Evolutionary conservation across 345 rosid species (phyloP).

Genomic region (Dimocarpus longan): DNA sequence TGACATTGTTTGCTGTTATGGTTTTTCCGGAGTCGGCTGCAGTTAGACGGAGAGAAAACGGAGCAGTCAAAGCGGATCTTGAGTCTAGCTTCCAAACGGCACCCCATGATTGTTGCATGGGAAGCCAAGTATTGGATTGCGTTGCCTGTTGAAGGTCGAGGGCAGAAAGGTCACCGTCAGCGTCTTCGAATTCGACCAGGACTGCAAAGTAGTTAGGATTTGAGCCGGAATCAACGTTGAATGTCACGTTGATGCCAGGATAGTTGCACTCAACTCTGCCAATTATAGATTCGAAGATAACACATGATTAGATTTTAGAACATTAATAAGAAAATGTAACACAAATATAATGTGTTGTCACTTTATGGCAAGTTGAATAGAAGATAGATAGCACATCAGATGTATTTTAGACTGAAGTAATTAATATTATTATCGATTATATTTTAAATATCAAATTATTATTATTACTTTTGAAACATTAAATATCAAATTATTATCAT

Average conservation of each 20-base stretch:
- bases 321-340: too few species aligned
- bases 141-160: slow-evolving; percentile 52
- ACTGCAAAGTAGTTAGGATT: slow-evolving; percentile 56
- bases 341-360: too few species aligned
- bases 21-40: slow-evolving; percentile 35
- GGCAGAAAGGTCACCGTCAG: slow-evolving; percentile 51
- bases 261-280: slow-evolving; percentile 61
- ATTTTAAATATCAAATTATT: too few species aligned
- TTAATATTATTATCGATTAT: too few species aligned
- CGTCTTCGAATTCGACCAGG: slow-evolving; percentile 46
- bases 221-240: slow-evolving; percentile 58
- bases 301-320: too few species aligned
- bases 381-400: too few species aligned
- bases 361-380: too few species aligned
- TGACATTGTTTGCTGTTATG: slow-evolving; percentile 43
- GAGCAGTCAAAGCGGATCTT: slow-evolving; percentile 46
- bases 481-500: too few species aligned
- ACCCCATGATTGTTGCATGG: slow-evolving; percentile 63
- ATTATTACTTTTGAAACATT: too few species aligned
- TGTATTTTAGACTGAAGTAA: too few species aligned
- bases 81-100: slow-evolving; percentile 61
- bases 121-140: slow-evolving; percentile 43
- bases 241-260: slow-evolving; percentile 40
- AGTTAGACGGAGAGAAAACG: slow-evolving; percentile 60
- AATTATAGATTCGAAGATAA: too few species aligned